A percentile compares a stretch with the other conserved stretches of the same genome.
Conservation (phyloP, 495 filamentous ascomycete genomes). For the Aspergillus panamensis region DNA sequence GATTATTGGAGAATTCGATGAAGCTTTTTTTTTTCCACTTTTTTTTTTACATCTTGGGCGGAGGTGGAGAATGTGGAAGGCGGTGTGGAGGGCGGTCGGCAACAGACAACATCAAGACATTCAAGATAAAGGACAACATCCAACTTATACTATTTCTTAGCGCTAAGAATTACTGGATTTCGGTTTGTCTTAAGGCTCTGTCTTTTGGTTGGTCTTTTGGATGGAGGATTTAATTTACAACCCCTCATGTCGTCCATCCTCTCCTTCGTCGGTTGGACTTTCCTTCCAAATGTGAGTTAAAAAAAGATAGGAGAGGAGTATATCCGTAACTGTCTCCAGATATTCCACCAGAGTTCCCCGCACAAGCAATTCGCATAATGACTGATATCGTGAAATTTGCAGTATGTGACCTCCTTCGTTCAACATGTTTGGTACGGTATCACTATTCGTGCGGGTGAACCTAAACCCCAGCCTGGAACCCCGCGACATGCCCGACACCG, state of each 20-base stretch:
- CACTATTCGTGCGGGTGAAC: slow-evolving; percentile 87
- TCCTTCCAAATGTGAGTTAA: slow-evolving; percentile 68
- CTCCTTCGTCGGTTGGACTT: slow-evolving; percentile 75
- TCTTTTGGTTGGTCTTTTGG: background rate
- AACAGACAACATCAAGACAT: background rate
- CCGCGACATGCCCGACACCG: slow-evolving; percentile 67
- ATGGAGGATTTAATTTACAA: background rate
- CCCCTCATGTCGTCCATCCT: slow-evolving; percentile 50
- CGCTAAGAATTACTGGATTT: background rate
- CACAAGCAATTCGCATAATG: background rate
- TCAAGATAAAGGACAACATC: background rate
- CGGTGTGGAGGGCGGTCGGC: slow-evolving; percentile 35
- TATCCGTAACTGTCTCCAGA: background rate
- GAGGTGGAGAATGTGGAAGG: slow-evolving; percentile 24
- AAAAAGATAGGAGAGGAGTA: background rate
- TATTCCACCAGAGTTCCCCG: background rate
- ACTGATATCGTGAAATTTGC: slow-evolving; percentile 8
- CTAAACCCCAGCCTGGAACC: slow-evolving; percentile 69
- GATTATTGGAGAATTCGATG: slow-evolving; percentile 21
- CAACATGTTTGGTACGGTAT: slow-evolving; percentile 84
- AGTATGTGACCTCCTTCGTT: slow-evolving; percentile 76
- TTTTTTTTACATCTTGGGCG: slow-evolving; percentile 20
- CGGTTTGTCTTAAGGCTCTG: background rate
- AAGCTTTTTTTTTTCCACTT: slow-evolving; percentile 38
- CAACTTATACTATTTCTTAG: too few species aligned